Base-by-base conservation (phyloP, 2,329 filamentous ascomycete species). In the Neoascochyta sp. region DNA sequence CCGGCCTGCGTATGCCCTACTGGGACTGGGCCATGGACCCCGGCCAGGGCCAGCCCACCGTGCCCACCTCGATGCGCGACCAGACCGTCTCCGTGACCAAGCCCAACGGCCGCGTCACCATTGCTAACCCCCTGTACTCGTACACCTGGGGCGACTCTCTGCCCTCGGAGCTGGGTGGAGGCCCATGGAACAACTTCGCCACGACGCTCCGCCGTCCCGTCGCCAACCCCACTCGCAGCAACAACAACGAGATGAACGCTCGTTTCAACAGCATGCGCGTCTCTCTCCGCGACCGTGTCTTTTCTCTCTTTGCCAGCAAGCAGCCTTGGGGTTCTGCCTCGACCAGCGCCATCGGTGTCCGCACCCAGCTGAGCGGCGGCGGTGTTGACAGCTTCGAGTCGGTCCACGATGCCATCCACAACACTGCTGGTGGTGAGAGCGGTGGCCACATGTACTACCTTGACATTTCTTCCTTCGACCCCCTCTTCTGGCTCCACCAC, bases 391-490 rank as follows among this genome's bases (percentile, higher is more conserved):
- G 58, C 50, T 60, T 59, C 39, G 59, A 63, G 39, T 48, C 53
- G 13, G 33, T 60, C 17, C 59, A 63, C 47, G 59, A 63, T 27
- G 44, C 44, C 22, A 40, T 61, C 22, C 59, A 63, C 50, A 50
- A 46, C 36, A 53, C 52, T 16, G 47, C 46, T 43, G 59, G 59
- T 41, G 59, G 59, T 33, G 52, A 54, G 29, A 33, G 79, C 8
- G 78, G 74, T 42, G 81, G 83, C 4, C 81, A 86, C 54, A 83
- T 90, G 80, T 76, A 78, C 24, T 84, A 81, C 57, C 78, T 87
- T 32, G 59, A 63, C 33, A 80, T 83, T 43, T 85, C 85, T n/a
- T 75, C 83, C 0, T 92, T 87, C 54, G 86, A 92, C 50, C 86
- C 86, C 2, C 66, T 87, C 20, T 63, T 63, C 51, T 62, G 57